These are phyloP conservation scores for Lipomyces yamanashiensis DNA, from an alignment of 805 yeast genomes.

Conservation along the genomic window DNA sequence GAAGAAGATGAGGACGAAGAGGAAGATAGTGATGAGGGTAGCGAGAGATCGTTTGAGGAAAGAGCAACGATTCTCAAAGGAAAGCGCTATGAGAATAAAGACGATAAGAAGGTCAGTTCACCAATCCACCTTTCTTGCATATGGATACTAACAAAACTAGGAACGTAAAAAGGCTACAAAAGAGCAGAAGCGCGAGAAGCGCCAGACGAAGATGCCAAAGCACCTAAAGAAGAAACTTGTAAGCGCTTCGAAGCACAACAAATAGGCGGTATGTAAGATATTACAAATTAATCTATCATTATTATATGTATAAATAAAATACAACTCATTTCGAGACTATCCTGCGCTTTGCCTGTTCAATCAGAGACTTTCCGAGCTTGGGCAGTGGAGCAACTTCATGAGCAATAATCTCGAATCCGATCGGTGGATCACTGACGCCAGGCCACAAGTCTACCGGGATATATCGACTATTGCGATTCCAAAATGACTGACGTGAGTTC, in stretches of 20 bases:
- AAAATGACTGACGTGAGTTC: constrained; percentile 51
- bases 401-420: constrained; percentile 39
- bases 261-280: not conserved
- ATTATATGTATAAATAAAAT: not conserved
- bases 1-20: constrained; percentile 43
- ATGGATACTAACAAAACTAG: constrained; percentile 10
- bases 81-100: constrained; percentile 79
- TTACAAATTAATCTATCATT: not conserved
- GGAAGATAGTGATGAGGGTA: constrained; percentile 46
- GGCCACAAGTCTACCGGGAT: constrained; percentile 63
- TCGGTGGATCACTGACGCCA: constrained; percentile 48
- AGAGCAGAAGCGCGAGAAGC: constrained; percentile 75
- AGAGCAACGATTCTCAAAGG: constrained; percentile 55
- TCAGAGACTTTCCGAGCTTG: constrained; percentile 18
- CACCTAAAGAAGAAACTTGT: constrained; percentile 77
- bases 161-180: constrained; percentile 73
- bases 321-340: constrained; percentile 17
- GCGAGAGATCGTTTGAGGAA: constrained; percentile 51
- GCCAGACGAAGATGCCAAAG: constrained; percentile 82
- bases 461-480: constrained; percentile 56
- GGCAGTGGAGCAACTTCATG: constrained; percentile 33
- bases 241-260: constrained; percentile 51
- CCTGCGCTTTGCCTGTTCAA: constrained; percentile 28
- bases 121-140: not conserved
- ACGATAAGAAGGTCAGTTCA: constrained; percentile 58